Percentiles rank a stretch among this genome's conserved stretches.
phyloP scores from a whole-genome alignment of 83 land plant species.

The Picea engelmannii region DNA sequence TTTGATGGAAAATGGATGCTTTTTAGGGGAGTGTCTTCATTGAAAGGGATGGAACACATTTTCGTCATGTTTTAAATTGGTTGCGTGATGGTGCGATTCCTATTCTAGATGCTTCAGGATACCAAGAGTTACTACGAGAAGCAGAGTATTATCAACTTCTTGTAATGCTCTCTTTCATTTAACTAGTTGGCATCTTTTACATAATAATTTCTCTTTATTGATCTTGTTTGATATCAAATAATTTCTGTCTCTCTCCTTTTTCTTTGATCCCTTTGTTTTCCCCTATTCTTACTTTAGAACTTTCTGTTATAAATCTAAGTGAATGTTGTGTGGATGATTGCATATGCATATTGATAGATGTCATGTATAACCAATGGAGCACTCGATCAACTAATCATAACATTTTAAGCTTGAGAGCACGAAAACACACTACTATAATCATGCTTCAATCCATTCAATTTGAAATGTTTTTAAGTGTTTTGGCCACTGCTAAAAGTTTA shows the following conservation, averaged over 20 bases:
- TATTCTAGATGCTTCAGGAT: conserved; percentile 42
- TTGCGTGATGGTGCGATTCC: conserved; percentile 88
- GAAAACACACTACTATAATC: neutral
- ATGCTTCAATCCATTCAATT: neutral
- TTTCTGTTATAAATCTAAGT: neutral
- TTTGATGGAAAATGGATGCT: conserved; percentile 13
- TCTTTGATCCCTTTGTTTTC: conserved; percentile 1
- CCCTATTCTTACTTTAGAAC: no score
- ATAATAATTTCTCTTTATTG: neutral
- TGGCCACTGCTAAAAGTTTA: neutral
- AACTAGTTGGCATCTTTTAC: neutral
- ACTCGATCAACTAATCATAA: neutral
- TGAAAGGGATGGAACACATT: conserved; percentile 96
- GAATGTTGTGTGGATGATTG: neutral
- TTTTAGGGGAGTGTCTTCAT: conserved; percentile 83
- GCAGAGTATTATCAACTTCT: conserved; percentile 92
- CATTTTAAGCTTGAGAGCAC: conserved; percentile 3
- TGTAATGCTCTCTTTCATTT: conserved; percentile 39
- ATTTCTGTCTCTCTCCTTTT: no score
- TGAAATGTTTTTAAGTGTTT: neutral
- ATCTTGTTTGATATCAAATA: no score
- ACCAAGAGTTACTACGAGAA: conserved; percentile 78
- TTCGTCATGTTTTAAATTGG: conserved; percentile 90
- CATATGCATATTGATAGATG: neutral
- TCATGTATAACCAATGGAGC: conserved; percentile 2